Base-by-base conservation (phyloP, 441 rosid genomes). In the Melastoma candidum region DNA sequence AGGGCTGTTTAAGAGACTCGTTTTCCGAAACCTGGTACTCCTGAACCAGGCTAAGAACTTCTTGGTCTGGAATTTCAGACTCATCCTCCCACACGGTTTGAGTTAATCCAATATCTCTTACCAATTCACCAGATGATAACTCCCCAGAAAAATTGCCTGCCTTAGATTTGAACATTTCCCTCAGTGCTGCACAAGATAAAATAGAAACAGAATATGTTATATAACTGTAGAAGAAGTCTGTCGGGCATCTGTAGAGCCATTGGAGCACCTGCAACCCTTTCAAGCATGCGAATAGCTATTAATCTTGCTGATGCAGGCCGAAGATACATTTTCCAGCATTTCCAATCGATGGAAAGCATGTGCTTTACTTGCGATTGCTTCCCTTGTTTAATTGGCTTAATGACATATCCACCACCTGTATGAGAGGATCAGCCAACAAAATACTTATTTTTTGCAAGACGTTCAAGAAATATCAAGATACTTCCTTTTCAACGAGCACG, bases 321-420 rank as follows among this genome's bases (percentile, higher is more conserved):
- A 47, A 83, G 51, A 64, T 78, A 81, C 57, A 79, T 58, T 67
- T 78, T 89, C 95, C 97, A 84, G 58, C 64, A 82, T 66, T 80
- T 86, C 97, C 99, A 89, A 64, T 93, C 90, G 50, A 84, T 70
- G 26, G 99, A 78, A 52, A 93, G 81, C 99, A 93, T 93, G 73
- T 89, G 97, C 59, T 83, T 93, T 27, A 93, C 96, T 46, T 80
- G 58, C 24, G 99, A 79, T 48, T 78, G 75, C 51, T 72, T 79
- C 56, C 90, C 97, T 58, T 86, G 71, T 69, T 68, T 70, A 26
- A 73, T 67, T 1, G 97, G 99, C 64, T 83, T 74, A 58, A 89
- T 71, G 12, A 93, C 95, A 58, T 75, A 93, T 46, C 99, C 97
- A 55, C 96, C 96, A 77, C 99, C 97, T 93, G 76, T 71, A 63